These are phyloP conservation scores for Xerocomus brunneocitrinus DNA, from an alignment of 768 basidiomycete species.

Conservation along the genomic window DNA sequence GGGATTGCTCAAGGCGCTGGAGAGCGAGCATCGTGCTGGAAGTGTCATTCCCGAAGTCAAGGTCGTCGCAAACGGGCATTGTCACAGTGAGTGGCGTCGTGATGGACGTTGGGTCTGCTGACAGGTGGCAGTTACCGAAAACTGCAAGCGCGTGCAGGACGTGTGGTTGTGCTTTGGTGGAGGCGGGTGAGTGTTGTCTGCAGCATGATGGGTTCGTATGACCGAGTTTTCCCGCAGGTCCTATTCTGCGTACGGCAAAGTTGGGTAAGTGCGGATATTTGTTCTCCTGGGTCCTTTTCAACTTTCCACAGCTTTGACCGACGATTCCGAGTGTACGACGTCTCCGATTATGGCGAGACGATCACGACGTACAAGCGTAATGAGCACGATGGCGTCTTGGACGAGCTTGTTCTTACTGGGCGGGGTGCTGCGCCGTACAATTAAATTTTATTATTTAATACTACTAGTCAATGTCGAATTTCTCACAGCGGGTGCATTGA, in stretches of 20 bases:
- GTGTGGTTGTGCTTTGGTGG: constrained; percentile 93
- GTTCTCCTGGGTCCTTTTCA: neutral
- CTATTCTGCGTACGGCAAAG: constrained; percentile 75
- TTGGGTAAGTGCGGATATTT: constrained; percentile 51
- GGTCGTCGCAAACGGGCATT: constrained; percentile 87
- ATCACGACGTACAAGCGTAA: constrained; percentile 84
- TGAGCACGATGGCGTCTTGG: constrained; percentile 63
- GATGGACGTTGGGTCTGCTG: constrained; percentile 1
- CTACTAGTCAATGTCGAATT: neutral
- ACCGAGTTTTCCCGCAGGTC: constrained; percentile 41
- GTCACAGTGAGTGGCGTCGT: constrained; percentile 55
- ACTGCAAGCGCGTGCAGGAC: constrained; percentile 78
- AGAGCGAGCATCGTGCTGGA: constrained; percentile 58
- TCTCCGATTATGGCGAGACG: constrained; percentile 88
- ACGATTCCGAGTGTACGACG: constrained; percentile 82
- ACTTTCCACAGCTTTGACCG: constrained; percentile 71
- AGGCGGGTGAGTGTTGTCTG: constrained; percentile 54
- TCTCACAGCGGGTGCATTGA: constrained; percentile 12
- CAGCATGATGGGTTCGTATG: neutral
- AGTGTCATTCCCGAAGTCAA: constrained; percentile 67
- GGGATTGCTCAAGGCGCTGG: constrained; percentile 65
- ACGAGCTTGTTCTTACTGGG: constrained; percentile 61
- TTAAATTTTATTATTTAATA: neutral
- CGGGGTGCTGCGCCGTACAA: constrained; percentile 36
- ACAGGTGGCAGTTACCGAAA: constrained; percentile 65